Percentiles rank a stretch among this genome's conserved stretches.
phyloP scores from a whole-genome alignment of 345 rosid species.

The Eucalyptus decipiens region DNA sequence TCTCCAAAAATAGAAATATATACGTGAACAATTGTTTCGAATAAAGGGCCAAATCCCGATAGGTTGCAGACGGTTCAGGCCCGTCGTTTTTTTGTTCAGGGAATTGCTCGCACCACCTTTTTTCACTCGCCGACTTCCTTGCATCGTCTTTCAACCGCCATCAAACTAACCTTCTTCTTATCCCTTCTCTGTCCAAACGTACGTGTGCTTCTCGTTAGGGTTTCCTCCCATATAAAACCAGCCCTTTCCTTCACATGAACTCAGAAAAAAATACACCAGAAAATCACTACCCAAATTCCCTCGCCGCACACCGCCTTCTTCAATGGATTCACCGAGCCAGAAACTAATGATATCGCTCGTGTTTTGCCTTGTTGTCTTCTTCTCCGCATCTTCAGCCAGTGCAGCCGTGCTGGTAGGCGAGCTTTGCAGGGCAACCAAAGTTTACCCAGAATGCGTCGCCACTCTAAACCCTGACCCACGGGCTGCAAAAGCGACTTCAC shows the following conservation, averaged over 20 bases:
- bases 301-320: background rate
- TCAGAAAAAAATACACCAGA: background rate
- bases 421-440: background rate
- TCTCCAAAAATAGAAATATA: no score
- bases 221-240: background rate
- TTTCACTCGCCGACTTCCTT: background rate
- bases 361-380: background rate
- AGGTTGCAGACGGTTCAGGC: background rate
- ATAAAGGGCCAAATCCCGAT: no score
- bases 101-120: background rate
- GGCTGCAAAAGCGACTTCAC: background rate
- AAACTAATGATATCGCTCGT: background rate
- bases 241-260: background rate
- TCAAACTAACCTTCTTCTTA: background rate
- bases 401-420: background rate
- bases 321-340: background rate
- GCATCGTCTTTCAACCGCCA: background rate
- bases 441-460: background rate
- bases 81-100: background rate
- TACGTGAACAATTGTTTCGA: background rate
- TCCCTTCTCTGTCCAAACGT: background rate
- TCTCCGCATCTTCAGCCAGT: background rate
- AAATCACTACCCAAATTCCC: background rate
- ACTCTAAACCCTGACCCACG: background rate
- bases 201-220: background rate